Evolutionary conservation across 208 protist genomes (phyloP).

Genomic region (Leishmania martiniquensis): DNA sequence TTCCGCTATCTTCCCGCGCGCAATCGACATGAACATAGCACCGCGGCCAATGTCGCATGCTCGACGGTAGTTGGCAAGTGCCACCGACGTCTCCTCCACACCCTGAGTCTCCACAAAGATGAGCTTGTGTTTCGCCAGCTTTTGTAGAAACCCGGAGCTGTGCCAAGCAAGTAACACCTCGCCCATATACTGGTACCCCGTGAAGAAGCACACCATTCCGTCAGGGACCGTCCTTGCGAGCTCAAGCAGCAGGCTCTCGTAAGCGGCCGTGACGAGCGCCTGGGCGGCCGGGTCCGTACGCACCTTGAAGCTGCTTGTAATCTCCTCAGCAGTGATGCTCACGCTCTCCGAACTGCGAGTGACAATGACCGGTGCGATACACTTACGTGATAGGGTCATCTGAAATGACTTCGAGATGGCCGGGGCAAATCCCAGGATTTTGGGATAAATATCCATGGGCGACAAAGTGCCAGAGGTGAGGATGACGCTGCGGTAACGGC

Average conservation of each 20-base stretch:
- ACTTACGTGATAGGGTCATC: slow-evolving; percentile 97
- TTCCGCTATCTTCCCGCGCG: slow-evolving; percentile 97
- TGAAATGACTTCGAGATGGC: slow-evolving; percentile 91
- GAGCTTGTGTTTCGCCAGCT: slow-evolving; percentile 96
- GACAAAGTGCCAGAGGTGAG: slow-evolving; percentile 98
- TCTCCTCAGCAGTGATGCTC: slow-evolving; percentile 86
- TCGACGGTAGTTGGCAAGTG: slow-evolving; percentile 97
- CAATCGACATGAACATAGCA: slow-evolving; percentile 99
- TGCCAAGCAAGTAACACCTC: slow-evolving; percentile 95
- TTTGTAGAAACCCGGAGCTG: slow-evolving; percentile 90
- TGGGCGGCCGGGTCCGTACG: slow-evolving; percentile 82
- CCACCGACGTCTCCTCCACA: slow-evolving; percentile 96
- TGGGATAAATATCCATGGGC: slow-evolving; percentile 99
- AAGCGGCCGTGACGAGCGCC: slow-evolving; percentile 95
- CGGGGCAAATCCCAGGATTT: slow-evolving; percentile 97
- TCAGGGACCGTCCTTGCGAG: slow-evolving; percentile 96
- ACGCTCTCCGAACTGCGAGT: slow-evolving; percentile 88
- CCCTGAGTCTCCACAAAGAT: slow-evolving; percentile 99
- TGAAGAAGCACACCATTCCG: slow-evolving; percentile 98
- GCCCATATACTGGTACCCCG: slow-evolving; percentile 96
- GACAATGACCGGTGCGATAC: slow-evolving; percentile 95
- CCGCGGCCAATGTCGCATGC: slow-evolving; percentile 98
- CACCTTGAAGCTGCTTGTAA: slow-evolving; percentile 92
- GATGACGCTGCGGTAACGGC: slow-evolving; percentile 95
- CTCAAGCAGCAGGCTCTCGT: slow-evolving; percentile 95